Evolutionary conservation across 805 yeast genomes (phyloP).

Genomic region (Starmera caribaea): DNA sequence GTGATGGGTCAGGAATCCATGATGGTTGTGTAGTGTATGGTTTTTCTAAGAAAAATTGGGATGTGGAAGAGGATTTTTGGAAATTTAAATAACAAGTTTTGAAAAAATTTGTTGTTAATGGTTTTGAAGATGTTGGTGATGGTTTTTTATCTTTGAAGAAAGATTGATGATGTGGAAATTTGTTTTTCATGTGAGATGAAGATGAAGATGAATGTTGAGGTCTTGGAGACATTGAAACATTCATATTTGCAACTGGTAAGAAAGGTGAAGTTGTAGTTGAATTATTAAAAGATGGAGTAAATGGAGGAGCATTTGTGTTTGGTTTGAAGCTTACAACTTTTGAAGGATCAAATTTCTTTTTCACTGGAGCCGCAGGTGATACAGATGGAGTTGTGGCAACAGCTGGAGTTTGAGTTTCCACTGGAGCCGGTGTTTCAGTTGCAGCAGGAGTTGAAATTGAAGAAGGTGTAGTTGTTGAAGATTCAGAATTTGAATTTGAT

Average conservation of each 20-base stretch:
- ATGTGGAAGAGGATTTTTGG: constrained; percentile 38
- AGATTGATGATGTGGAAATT: constrained; percentile 4
- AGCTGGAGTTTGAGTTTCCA: constrained; percentile 5
- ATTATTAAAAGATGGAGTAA: constrained; percentile 36
- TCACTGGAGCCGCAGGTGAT: neutral
- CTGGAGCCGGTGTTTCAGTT: constrained; percentile 5
- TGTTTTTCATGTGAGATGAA: constrained; percentile 3
- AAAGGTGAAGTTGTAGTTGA: too few relatives aligned
- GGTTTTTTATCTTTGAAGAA: constrained; percentile 13
- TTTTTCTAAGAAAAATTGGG: constrained; percentile 47
- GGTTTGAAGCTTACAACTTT: constrained; percentile 37
- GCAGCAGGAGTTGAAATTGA: constrained; percentile 6
- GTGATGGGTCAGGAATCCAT: constrained; percentile 44
- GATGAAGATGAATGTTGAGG: constrained; percentile 3
- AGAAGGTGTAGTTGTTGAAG: constrained; percentile 10
- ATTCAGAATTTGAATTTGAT: constrained; percentile 12
- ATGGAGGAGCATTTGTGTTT: constrained; percentile 60
- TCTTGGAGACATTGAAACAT: constrained; percentile 9
- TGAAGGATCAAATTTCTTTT: neutral
- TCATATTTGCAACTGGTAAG: too few relatives aligned
- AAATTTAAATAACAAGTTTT: constrained; percentile 16
- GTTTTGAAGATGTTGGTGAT: constrained; percentile 13
- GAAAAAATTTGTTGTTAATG: constrained; percentile 16
- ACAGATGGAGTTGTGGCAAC: constrained; percentile 1
- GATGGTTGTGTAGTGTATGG: constrained; percentile 72